These are phyloP conservation scores for Epichloe bromicola DNA, from an alignment of 2,329 filamentous ascomycete species.

Conservation along the genomic window DNA sequence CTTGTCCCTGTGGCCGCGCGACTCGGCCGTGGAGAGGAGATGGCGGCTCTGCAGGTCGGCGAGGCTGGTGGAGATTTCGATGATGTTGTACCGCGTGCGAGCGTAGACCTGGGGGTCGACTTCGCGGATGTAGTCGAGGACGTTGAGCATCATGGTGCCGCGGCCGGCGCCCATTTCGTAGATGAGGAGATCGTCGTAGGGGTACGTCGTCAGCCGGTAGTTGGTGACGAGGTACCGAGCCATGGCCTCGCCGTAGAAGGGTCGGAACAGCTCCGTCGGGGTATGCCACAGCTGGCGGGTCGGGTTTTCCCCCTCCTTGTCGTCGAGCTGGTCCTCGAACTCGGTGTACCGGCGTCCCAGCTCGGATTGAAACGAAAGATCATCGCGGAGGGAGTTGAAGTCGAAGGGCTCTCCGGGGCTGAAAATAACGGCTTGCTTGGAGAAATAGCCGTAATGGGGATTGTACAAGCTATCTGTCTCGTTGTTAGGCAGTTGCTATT, in stretches of 20 bases:
- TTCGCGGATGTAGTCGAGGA: slow-evolving; percentile 88
- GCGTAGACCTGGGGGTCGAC: slow-evolving; percentile 85
- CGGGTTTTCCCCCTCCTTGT: slow-evolving; percentile 47
- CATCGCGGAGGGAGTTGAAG: slow-evolving; percentile 70
- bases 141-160: slow-evolving; percentile 95
- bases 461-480: slow-evolving; percentile 79
- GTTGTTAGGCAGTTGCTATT: slow-evolving; percentile 7
- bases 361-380: slow-evolving; percentile 67
- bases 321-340: slow-evolving; percentile 83
- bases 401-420: slow-evolving; percentile 82
- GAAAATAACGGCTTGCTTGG: slow-evolving; percentile 94
- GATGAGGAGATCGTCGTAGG: slow-evolving; percentile 92
- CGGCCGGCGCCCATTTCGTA: slow-evolving; percentile 98
- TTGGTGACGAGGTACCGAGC: slow-evolving; percentile 93
- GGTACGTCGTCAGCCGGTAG: slow-evolving; percentile 87
- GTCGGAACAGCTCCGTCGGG: slow-evolving; percentile 90
- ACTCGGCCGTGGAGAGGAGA: slow-evolving; percentile 51
- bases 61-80: slow-evolving; percentile 80
- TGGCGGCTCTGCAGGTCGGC: slow-evolving; percentile 65
- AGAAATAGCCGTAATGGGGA: slow-evolving; percentile 89
- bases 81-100: slow-evolving; percentile 85
- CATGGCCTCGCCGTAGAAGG: slow-evolving; percentile 93
- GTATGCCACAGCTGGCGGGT: slow-evolving; percentile 96
- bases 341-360: slow-evolving; percentile 71
- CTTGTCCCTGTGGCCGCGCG: slow-evolving; percentile 65